Percentiles rank a stretch among this genome's conserved stretches.
phyloP scores from a whole-genome alignment of 1,284 basidiomycete species.

The Kalmanozyma brasiliensis region DNA sequence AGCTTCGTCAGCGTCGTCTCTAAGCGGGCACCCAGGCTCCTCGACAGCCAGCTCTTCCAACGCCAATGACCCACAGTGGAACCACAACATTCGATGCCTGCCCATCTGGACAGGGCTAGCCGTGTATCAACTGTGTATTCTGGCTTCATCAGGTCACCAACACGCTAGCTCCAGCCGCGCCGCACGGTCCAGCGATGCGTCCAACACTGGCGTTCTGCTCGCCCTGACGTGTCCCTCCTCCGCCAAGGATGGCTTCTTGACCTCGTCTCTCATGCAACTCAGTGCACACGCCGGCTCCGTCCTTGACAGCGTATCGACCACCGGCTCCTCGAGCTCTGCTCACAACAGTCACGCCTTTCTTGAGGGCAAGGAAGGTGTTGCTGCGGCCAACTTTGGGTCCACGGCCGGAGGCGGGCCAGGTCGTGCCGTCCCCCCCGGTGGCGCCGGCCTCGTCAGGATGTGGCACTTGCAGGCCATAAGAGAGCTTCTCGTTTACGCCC shows the following conservation, averaged over 20 bases:
- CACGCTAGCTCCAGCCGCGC: not conserved
- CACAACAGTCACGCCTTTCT: constrained; percentile 14
- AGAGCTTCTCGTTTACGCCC: constrained; percentile 44
- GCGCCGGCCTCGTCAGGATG: constrained; percentile 50
- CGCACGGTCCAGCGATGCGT: not conserved
- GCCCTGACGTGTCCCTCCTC: constrained; percentile 42
- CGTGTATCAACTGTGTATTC: constrained; percentile 51
- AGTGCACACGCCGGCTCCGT: constrained; percentile 45
- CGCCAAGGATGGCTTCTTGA: constrained; percentile 14
- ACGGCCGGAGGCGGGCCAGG: constrained; percentile 47
- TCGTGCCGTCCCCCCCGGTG: constrained; percentile 44
- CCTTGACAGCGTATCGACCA: constrained; percentile 37
- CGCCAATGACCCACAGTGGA: constrained; percentile 23
- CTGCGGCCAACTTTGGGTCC: constrained; percentile 47
- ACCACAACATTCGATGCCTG: constrained; percentile 43
- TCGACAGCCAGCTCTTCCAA: constrained; percentile 1
- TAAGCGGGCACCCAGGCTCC: not conserved
- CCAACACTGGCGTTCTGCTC: constrained; percentile 42
- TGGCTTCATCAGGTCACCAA: constrained; percentile 22
- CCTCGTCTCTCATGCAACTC: constrained; percentile 37
- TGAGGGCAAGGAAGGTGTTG: constrained; percentile 23
- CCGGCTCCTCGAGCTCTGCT: constrained; percentile 19
- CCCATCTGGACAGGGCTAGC: constrained; percentile 51
- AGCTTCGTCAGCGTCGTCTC: not conserved
- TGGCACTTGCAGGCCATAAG: constrained; percentile 56